Evolutionary conservation across 2,329 filamentous ascomycete species (phyloP), one percentile per base, ranked within the genome.

Genomic region (Ophiocordyceps unilateralis): DNA sequence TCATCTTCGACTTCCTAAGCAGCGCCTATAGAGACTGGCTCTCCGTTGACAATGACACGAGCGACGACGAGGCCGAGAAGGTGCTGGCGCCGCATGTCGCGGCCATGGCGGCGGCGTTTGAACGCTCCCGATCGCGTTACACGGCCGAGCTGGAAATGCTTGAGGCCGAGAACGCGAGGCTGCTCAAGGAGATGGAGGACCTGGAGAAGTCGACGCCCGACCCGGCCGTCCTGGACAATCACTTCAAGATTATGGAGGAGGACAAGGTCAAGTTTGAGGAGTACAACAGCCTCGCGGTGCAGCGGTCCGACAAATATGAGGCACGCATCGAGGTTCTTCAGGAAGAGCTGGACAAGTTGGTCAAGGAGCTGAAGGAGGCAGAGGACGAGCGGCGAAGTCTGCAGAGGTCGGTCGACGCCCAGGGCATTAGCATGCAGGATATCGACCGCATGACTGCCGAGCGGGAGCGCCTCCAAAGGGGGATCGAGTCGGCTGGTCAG

Each of bases 371-470:
- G 28, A 72, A 75, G 45, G 82, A 85, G 52, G 83, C 82, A 0
- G 88, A 96, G 49, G 78, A 83, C 15, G 91, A 98, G 59, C 78
- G 86, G 47, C 67, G 76, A 37, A 72, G 73, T 24, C 70, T 98
- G 10, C 89, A 96, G 58, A 78, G 81, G 46, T 79, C 83, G 24
- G 87, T 98, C 23, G 91, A 96, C 60, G 80, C 82, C 51, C 86
- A 93, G 57, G 91, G 91, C 2, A 88, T 98, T 58, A 93, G 87
- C 54, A 93, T 95, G 64, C 83, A 91, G 64, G 91, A 98, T 72
- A 96, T 98, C 57, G 91, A 98, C 70, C 86, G 91, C 60, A 95
- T 98, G 89, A 94, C 87, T 52, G 81, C 84, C 30, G 91, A 98
- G 60, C 80, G 88, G 43, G 91, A 98, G 55, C 79, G 91, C 40